These are phyloP conservation scores for Bocquillonia castaneifolia DNA, from an alignment of 441 rosid genomes.

Conservation along the genomic window DNA sequence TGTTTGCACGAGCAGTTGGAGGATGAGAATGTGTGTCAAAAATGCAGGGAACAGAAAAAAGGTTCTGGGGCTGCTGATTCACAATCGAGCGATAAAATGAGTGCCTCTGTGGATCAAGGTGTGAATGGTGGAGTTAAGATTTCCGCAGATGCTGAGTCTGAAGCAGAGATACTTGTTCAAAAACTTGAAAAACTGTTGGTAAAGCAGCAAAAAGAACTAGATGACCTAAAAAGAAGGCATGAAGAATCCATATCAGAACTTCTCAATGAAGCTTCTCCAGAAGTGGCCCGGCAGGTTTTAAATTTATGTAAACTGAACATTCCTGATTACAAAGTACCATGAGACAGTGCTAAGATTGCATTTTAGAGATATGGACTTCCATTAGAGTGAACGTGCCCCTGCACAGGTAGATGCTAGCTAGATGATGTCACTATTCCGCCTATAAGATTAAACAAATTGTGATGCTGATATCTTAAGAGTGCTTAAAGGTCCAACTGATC, in stretches of 20 bases:
- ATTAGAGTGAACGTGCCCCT: neutral
- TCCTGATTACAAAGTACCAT: slow-evolving; percentile 20
- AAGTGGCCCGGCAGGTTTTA: slow-evolving; percentile 43
- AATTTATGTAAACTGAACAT: slow-evolving; percentile 35
- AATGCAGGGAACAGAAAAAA: slow-evolving; percentile 14
- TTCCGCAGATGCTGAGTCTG: slow-evolving; percentile 19
- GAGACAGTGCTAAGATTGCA: slow-evolving; percentile 9
- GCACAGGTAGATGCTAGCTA: neutral
- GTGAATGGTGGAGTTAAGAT: slow-evolving; percentile 3
- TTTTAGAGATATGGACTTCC: neutral
- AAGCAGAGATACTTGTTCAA: slow-evolving; percentile 33
- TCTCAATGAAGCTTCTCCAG: slow-evolving; percentile 52
- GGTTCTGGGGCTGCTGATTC: slow-evolving; percentile 2
- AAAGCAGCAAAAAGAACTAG: slow-evolving; percentile 62
- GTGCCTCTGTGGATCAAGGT: slow-evolving; percentile 17
- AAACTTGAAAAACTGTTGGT: slow-evolving; percentile 54
- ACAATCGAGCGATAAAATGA: slow-evolving; percentile 9
- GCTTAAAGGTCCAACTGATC: slow-evolving; percentile 11
- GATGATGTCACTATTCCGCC: neutral
- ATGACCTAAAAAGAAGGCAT: slow-evolving; percentile 58
- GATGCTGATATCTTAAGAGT: neutral
- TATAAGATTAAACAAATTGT: neutral
- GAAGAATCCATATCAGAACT: slow-evolving; percentile 43
- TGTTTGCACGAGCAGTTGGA: slow-evolving; percentile 19
- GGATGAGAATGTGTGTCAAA: slow-evolving; percentile 11